A percentile compares a stretch with the other conserved stretches of the same genome.
These are phyloP conservation scores for Jamesozyma hellenica DNA, from an alignment of 805 yeast species.

Conservation along the genomic window DNA sequence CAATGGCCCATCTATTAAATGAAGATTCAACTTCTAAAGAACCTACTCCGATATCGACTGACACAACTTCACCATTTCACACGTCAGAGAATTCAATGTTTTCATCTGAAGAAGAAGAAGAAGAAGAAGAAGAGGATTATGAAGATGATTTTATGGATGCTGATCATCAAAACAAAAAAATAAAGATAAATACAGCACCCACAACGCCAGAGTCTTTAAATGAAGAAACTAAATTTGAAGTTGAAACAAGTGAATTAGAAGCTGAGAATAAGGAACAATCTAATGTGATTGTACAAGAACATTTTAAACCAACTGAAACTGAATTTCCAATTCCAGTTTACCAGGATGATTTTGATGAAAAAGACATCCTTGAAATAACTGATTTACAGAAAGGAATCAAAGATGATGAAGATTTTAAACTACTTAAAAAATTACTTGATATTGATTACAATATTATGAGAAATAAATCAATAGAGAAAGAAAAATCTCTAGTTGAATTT, in stretches of 20 bases:
- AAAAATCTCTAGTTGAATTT: slow-evolving; percentile 9
- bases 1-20: slow-evolving; percentile 25
- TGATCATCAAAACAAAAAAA: slow-evolving; percentile 17
- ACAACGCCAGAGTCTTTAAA: slow-evolving; percentile 22
- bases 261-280: neutral
- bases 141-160: slow-evolving; percentile 12
- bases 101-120: slow-evolving; percentile 9
- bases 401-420: slow-evolving; percentile 64
- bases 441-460: neutral
- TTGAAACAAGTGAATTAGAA: no score
- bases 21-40: slow-evolving; percentile 21
- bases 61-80: slow-evolving; percentile 5
- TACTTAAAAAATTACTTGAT: slow-evolving; percentile 40
- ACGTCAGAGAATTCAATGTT: slow-evolving; percentile 12
- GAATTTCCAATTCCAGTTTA: slow-evolving; percentile 48
- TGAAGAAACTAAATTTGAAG: slow-evolving; percentile 2
- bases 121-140: slow-evolving; percentile 11
- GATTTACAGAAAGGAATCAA: slow-evolving; percentile 45
- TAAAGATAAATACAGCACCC: slow-evolving; percentile 9
- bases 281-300: neutral
- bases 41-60: slow-evolving; percentile 11
- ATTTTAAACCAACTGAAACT: slow-evolving; percentile 42
- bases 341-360: slow-evolving; percentile 27
- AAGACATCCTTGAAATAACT: slow-evolving; percentile 25
- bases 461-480: neutral